Evolutionary conservation across 495 filamentous ascomycete genomes (phyloP), one percentile per base, ranked within the genome.

Genomic region (Acidiella bohemica): DNA sequence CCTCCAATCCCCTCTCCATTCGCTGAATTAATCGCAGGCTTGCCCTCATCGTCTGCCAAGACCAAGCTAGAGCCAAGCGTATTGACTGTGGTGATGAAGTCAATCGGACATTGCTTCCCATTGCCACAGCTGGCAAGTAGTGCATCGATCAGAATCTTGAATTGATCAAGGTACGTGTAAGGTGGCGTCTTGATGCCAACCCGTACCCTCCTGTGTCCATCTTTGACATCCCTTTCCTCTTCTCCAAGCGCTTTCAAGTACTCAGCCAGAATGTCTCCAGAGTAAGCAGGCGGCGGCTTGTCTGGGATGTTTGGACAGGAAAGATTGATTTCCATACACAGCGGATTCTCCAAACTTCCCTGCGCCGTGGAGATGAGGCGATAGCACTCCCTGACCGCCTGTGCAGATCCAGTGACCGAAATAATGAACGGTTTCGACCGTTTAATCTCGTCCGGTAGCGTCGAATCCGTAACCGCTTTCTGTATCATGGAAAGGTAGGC

Each of bases 111-210:
- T 4, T 19, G 26, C 4, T 29, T 18, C 8, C 27, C 42, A 17
- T 53, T 48, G n/a, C n/a, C n/a, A n/a, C n/a, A n/a, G 5, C 49
- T 42, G 4, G 59, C 56, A 1, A 67, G 47, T 8, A 78, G 56
- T 12, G 73, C 68, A 4, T 41, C 31, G 5, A 75, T 58, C 9
- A 84, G 51, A 12, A 58, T 60, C 3, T 59, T 31, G 55, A 71
- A 84, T 50, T 84, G 68, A 0, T 59, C 70, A 1, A 61, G 49
- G 48, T 81, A 68, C 0, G 80, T 84, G 50, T 80, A 84, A 3
- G 80, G 80, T 22, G 80, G 78, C 3, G 68, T 74, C 47, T 84
- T 84, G 32, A 84, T 55, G 0, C 80, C 80, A 27, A 81, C 59
- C 2, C 63, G 58, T 5, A 71, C 42, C 0, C 33, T 22, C 32